Conservation (phyloP, 257 asterid species). For the Solanum sejunctum region DNA sequence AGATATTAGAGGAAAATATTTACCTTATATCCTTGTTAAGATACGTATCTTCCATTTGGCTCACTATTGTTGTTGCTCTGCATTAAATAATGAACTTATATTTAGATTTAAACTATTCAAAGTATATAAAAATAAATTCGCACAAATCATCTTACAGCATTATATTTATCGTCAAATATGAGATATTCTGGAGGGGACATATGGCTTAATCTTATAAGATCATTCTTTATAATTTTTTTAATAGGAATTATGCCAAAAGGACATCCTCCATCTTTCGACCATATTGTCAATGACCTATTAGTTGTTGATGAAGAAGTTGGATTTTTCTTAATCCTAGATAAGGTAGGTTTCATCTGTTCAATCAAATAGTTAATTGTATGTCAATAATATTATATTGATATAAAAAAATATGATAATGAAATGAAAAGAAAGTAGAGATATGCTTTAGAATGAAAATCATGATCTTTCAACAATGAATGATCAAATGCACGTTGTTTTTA, state of each 20-base stretch:
- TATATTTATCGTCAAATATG: too few species aligned
- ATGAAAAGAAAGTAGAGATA: background rate
- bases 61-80: background rate
- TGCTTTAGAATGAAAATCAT: too few species aligned
- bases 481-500: too few species aligned
- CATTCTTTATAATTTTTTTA: background rate
- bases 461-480: too few species aligned
- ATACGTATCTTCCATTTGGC: background rate
- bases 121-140: too few species aligned
- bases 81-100: background rate
- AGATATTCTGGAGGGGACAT: background rate
- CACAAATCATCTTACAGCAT: too few species aligned
- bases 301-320: background rate
- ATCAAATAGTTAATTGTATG: background rate
- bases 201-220: background rate
- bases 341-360: background rate
- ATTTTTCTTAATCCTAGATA: background rate
- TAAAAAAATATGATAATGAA: too few species aligned
- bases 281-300: background rate
- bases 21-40: too few species aligned
- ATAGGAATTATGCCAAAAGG: background rate
- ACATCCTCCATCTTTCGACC: background rate
- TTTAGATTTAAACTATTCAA: too few species aligned
- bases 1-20: too few species aligned
- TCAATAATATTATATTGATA: too few species aligned